Base-by-base conservation (phyloP, 2,329 filamentous ascomycete genomes). In the Arthrobotrys entomopaga region DNA sequence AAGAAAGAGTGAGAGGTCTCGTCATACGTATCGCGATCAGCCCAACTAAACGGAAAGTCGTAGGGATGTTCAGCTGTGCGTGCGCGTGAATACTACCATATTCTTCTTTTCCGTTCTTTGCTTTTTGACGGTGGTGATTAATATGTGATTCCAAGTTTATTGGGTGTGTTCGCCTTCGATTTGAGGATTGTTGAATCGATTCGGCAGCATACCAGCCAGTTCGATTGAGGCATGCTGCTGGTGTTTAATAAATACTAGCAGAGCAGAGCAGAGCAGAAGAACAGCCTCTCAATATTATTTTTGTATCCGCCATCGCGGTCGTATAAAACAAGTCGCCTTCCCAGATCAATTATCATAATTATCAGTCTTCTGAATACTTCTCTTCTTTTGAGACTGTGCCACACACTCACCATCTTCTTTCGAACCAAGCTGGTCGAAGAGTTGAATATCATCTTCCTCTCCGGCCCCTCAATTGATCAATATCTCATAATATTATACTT, bases 21-120 rank as follows among this genome's bases (percentile, higher is more conserved):
- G 69, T 73, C 69, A 73, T 73, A 73, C 56, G 24, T 40, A 66
- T 73, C 69, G 52, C 69, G 69, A 73, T 73, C 69, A 73, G 69
- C 69, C 64, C 69, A 73, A 73, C 69, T 26, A 26, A 26, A 26
- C 24, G 24, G 61, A 40, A 73, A 73, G 63, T 20, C 52, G 24
- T 48, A 42, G 50, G 69, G 61, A 66, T 73, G 61, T 63, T 73
- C 69, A 73, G 69, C 61, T 73, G 48, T 58, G 59, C 16, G 49
- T 65, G 67, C 46, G 69, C 60, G 69, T n/a, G n/a, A n/a, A n/a
- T n/a, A n/a, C n/a, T n/a, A n/a, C n/a, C n/a, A 73, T 73, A 73
- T 73, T 65, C 24, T 29, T 59, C 48, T 56, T 73, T 65, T 56
- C 53, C 56, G 7, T 26, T 26, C 24, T 65, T 72, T 61, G n/a